Evolutionary conservation across 2,329 filamentous ascomycete genomes (phyloP), one percentile per base, ranked within the genome.

Genomic region (Mollisiaceae sp.): DNA sequence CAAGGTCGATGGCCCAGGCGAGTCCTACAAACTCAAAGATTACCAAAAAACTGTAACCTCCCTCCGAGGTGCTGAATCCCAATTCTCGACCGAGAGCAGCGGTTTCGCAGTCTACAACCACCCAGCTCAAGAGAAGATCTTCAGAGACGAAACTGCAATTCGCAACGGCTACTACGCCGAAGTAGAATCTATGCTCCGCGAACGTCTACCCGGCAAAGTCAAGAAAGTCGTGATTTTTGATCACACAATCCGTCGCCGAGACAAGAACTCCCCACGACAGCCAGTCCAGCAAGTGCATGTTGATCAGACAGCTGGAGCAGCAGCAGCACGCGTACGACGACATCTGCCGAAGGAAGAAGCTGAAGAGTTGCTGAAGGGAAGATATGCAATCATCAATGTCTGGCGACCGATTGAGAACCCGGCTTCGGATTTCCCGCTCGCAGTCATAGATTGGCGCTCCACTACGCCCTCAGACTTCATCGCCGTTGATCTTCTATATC

Each of bases 361-460:
- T 0, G 87, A 89, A 1, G 71, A 77, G 60, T 79, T 94, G 0
- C 83, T 94, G 1, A 75, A 82, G 63, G 85, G 84, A 2, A 86
- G 92, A 4, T 92, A 92, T 77, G 86, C 92, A 66, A 92, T 96
- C 73, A 86, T 96, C 76, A 97, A 96, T 71, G 89, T 96, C 54
- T 97, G 93, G 93, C 65, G 72, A 12, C 75, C 66, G 0, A 77
- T 89, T 14, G 87, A 86, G 58, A 81, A 84, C 2, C 83, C 88
- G 0, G 84, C 87, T 63, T 79, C 81, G 0, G 82, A 79, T 22
- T 85, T 83, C 69, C 87, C 88, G 2, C 79, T 90, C 3, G 86
- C 82, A 0, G 83, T 88, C 60, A 86, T 87, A 0, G 83, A 86
- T 6, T 83, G 82, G 20, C 77, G 79, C 0, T 83, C 81, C 0